Base-by-base conservation (phyloP, 495 filamentous ascomycete species). In the Cairneyella variabilis region DNA sequence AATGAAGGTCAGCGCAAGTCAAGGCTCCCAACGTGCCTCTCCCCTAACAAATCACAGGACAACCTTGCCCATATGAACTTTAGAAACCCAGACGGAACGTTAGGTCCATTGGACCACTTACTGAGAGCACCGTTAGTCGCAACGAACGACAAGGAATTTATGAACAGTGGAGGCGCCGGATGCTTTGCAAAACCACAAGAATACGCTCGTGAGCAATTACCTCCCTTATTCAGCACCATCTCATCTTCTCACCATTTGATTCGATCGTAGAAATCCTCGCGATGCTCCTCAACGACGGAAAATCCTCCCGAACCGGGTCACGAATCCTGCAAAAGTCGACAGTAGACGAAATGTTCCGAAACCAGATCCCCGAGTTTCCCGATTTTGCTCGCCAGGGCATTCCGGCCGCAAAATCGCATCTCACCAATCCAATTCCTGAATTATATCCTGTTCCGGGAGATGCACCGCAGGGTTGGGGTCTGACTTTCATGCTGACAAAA, bases 91-190 rank as follows among this genome's bases (percentile, higher is more conserved):
- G 68, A 78, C 36, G 76, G 74, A 12, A 62, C 53, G 1, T 39
- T 79, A 11, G 52, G 52, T 1, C 56, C 65, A 2, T 64, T 73
- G 4, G 76, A 83, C 48, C 81, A 82, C 58, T 44, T 75, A 0
- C 49, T 69, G 37, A 74, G 74, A 3, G 60, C 59, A 6, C 67
- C 79, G 0, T 48, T 84, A 11, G 37, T 67, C 1, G 63, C 69
- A 0, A 58, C 71, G 10, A 69, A 58, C 1, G 54, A 68, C 1
- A 60, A 72, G 7, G 66, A 63, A 51, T 62, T 51, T 14, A 79
- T 82, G 63, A 67, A 83, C 54, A 71, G 69, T 45, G 83, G 75
- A n/a, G 83, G 82, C 25, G 79, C 70, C 0, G 83, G 82, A 18
- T 66, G 70, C 39, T 85, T 76, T 58, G 71, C 73, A 0, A 73